phyloP scores from a whole-genome alignment of 768 basidiomycete genomes.

The Neoboletus brunneissimus region DNA sequence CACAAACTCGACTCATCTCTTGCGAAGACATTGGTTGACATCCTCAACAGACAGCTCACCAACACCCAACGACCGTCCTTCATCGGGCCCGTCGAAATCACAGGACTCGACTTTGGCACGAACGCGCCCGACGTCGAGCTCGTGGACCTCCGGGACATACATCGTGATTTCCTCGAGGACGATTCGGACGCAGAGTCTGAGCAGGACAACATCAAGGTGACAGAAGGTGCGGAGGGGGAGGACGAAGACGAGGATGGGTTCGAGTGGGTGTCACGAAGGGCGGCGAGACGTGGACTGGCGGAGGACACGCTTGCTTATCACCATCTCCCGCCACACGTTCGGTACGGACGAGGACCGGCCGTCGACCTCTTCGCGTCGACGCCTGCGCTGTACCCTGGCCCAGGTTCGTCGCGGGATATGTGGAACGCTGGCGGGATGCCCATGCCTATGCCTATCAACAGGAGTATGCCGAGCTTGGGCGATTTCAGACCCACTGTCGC shows the following conservation, averaged over 20 bases:
- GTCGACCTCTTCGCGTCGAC: slow-evolving; percentile 59
- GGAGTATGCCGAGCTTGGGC: slow-evolving; percentile 39
- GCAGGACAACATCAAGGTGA: slow-evolving; percentile 42
- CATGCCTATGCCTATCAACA: slow-evolving; percentile 10
- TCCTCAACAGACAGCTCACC: slow-evolving; percentile 78
- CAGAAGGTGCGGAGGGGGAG: slow-evolving; percentile 53
- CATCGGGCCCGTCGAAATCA: slow-evolving; percentile 88
- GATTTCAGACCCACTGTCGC: slow-evolving; percentile 36
- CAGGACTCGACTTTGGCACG: slow-evolving; percentile 84
- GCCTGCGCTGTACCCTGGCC: slow-evolving; percentile 39
- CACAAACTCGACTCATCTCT: slow-evolving; percentile 71
- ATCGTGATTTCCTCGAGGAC: slow-evolving; percentile 90
- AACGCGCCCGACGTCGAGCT: slow-evolving; percentile 82
- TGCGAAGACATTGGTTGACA: slow-evolving; percentile 60
- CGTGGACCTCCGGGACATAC: slow-evolving; percentile 89
- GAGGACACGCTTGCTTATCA: slow-evolving; percentile 58
- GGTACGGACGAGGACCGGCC: slow-evolving; percentile 57
- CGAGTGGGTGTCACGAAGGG: slow-evolving; percentile 76
- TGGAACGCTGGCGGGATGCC: slow-evolving; percentile 36
- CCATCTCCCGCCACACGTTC: slow-evolving; percentile 70
- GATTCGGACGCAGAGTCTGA: slow-evolving; percentile 37
- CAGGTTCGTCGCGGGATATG: slow-evolving; percentile 38
- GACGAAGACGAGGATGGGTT: slow-evolving; percentile 79
- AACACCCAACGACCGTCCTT: slow-evolving; percentile 81
- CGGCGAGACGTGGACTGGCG: slow-evolving; percentile 51